These are phyloP conservation scores for Cardamine chenopodiifolia DNA, from an alignment of 345 rosid species.

Conservation along the genomic window DNA sequence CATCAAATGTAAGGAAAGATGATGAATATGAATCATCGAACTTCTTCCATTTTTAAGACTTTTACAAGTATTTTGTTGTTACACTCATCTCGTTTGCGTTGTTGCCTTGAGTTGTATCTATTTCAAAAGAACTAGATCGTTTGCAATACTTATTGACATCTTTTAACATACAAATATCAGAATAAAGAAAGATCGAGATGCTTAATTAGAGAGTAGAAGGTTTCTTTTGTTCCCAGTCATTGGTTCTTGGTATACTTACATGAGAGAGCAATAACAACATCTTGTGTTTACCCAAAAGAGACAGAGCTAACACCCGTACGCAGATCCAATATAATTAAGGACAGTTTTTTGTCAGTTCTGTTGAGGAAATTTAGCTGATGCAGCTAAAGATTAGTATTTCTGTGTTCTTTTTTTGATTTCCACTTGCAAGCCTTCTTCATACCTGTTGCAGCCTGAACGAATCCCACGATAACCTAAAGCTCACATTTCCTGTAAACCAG, in stretches of 20 bases:
- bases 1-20: too few species aligned
- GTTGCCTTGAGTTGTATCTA: background rate
- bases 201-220: background rate
- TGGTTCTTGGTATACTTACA: slow-evolving; percentile 7
- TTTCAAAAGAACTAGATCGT: too few species aligned
- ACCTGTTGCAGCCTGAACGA: slow-evolving; percentile 86
- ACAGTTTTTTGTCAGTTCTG: too few species aligned
- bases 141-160: background rate
- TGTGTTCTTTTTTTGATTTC: slow-evolving; percentile 29
- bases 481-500: too few species aligned
- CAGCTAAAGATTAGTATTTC: slow-evolving; percentile 27
- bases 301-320: too few species aligned
- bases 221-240: background rate
- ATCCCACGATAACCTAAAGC: slow-evolving; percentile 75
- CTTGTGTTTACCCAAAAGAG: background rate
- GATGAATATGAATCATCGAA: too few species aligned
- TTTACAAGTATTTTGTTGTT: background rate
- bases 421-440: slow-evolving; percentile 67
- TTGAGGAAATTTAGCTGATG: too few species aligned
- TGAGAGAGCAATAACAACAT: background rate
- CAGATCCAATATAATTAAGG: too few species aligned
- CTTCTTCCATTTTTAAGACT: too few species aligned
- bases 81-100: slow-evolving; percentile 5
- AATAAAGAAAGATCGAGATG: background rate
- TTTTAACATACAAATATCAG: background rate